A percentile compares a stretch with the other conserved stretches of the same genome.
Evolutionary conservation across 2,329 filamentous ascomycete genomes (phyloP).

Genomic region (Neurospora sp.): DNA sequence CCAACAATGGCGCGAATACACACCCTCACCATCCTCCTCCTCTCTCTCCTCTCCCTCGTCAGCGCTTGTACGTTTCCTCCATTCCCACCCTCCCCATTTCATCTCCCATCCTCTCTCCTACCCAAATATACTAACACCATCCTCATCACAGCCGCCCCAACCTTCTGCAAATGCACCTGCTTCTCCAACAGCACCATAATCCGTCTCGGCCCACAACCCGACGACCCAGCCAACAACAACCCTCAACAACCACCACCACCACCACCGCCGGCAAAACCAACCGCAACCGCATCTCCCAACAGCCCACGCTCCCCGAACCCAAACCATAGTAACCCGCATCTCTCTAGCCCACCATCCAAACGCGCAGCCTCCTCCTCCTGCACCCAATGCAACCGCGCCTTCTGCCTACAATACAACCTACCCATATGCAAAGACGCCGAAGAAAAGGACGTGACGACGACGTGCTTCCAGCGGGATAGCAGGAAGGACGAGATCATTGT

Average conservation of each 20-base stretch:
- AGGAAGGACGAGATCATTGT: constrained; percentile 58
- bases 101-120: constrained; percentile 12
- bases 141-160: constrained; percentile 40
- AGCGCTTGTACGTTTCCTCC: constrained; percentile 12
- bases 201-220: constrained; percentile 39
- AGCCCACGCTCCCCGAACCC: constrained; percentile 8
- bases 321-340: background rate
- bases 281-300: background rate
- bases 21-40: constrained; percentile 6
- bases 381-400: constrained; percentile 53
- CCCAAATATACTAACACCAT: constrained; percentile 14
- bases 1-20: constrained; percentile 15
- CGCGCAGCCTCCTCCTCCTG: constrained; percentile 39
- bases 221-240: constrained; percentile 12
- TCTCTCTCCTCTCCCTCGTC: constrained; percentile 10
- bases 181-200: constrained; percentile 62
- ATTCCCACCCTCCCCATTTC: background rate
- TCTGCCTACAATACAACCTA: constrained; percentile 50
- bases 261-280: constrained; percentile 13
- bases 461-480: constrained; percentile 58
- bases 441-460: constrained; percentile 51
- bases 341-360: constrained; percentile 6
- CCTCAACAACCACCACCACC: constrained; percentile 19
- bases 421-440: constrained; percentile 53
- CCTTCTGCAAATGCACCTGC: constrained; percentile 62